Evolutionary conservation across 768 basidiomycete species (phyloP), one percentile per base, ranked within the genome.

Genomic region (Scleroderma citrinum): DNA sequence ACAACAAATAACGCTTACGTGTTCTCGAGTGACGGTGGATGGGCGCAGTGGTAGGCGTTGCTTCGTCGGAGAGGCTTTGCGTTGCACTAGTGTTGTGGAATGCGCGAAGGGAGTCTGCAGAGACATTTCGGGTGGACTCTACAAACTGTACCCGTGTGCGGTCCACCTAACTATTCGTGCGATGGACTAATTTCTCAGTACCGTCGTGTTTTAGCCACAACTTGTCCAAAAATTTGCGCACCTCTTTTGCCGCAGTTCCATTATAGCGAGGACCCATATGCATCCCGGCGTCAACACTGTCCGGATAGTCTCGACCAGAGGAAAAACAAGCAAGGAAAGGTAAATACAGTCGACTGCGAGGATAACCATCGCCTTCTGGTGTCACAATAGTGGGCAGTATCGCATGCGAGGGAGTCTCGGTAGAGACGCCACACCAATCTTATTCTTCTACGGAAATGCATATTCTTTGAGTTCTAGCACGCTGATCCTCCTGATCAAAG

Each of bases 301-400:
- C 50, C 83, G 74, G 31, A 91, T 75, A 2, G 87, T 80, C 12
- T 75, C 67, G 2, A 90, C 69, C 20, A 91, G 73, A 3, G 84
- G 70, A 2, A 80, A 74, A 34, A 91, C 71, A 20, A 92, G 74
- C 1, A 78, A 78, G 0, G 87, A 84, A 51, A 90, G 84, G 53
- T 90, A 91, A 30, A 91, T 79, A 61, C 85, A 87, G 59, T 92
- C 89, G 3, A 89, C 79, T 8, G 77, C 73, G 19, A 92, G 71
- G 10, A 91, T 59, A 43, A 17, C 32, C 38, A 47, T 41, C 24
- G 17, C 49, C 36, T 36, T 43, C 52, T 30, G 41, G 39, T 26
- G 43, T 46, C 10, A 31, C 34, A 7, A 43, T 31, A 0, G 54
- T 17, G 64, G 67, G 47, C 57, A 58, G 44, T 69, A 69, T 14